Conservation (phyloP, 192 early-diverging fungal genomes). For the Coemansia sp. region DNA sequence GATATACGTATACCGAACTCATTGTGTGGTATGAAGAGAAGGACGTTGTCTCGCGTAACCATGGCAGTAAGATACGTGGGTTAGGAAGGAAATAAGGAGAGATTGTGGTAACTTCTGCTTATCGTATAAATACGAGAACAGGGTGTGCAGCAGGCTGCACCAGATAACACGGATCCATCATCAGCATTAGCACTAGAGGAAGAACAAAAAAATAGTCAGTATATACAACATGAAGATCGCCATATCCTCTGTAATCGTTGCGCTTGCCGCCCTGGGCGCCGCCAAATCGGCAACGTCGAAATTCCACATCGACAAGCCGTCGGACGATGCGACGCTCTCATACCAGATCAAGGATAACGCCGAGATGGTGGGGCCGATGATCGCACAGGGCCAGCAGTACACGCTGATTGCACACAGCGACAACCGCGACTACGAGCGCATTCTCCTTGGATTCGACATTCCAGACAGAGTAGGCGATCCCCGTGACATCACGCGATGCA, state of each 20-base stretch:
- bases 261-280: background rate
- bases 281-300: background rate
- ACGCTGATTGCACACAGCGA: slow-evolving; percentile 19
- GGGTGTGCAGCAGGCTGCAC: background rate
- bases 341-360: slow-evolving; percentile 12
- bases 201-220: background rate
- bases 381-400: slow-evolving; percentile 18
- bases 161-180: background rate
- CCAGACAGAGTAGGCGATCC: slow-evolving; percentile 12
- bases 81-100: too few species aligned
- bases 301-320: slow-evolving; percentile 9
- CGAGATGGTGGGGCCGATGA: slow-evolving; percentile 15
- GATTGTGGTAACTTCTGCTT: too few species aligned
- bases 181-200: background rate
- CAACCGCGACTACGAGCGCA: slow-evolving; percentile 19
- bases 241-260: background rate
- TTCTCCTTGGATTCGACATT: slow-evolving; percentile 39
- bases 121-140: too few species aligned
- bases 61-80: too few species aligned
- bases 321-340: slow-evolving; percentile 30
- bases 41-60: too few species aligned
- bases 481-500: slow-evolving; percentile 21
- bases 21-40: too few species aligned
- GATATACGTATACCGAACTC: too few species aligned
- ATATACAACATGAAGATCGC: slow-evolving; percentile 19